Conservation (phyloP, 2,329 filamentous ascomycete genomes). For the Talaromyces funiculosus region DNA sequence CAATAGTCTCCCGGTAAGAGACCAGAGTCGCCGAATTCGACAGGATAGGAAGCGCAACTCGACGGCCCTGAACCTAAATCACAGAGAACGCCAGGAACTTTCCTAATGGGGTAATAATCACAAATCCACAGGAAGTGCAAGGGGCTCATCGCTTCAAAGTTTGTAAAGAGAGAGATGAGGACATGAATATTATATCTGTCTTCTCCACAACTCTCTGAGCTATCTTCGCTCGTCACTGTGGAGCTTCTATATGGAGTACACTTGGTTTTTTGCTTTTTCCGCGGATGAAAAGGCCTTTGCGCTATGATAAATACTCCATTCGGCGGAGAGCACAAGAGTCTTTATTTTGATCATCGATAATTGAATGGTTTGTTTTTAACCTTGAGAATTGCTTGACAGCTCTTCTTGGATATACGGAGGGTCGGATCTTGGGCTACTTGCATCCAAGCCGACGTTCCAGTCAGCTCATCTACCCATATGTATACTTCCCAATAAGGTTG, state of each 20-base stretch:
- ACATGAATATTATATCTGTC: neutral
- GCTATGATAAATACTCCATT: neutral
- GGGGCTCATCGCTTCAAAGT: neutral
- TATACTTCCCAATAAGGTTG: neutral
- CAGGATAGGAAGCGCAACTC: neutral
- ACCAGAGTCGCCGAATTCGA: neutral
- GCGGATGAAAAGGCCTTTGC: neutral
- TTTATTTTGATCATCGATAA: neutral
- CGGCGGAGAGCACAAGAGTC: neutral
- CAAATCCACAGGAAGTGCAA: neutral
- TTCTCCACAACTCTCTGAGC: neutral
- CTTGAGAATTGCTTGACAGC: neutral
- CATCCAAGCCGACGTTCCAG: neutral
- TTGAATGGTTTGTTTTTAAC: neutral
- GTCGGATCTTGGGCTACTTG: neutral
- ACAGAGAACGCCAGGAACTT: neutral
- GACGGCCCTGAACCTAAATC: neutral
- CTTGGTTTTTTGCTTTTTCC: neutral
- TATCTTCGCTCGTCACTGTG: neutral
- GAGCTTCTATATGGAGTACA: neutral
- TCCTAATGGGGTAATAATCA: neutral
- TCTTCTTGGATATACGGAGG: neutral
- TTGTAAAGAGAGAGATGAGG: neutral
- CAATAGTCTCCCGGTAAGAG: neutral
- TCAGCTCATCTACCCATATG: neutral